Evolutionary conservation across 306 rosid genomes (phyloP).

Genomic region (Fragaria nilgerrensis): DNA sequence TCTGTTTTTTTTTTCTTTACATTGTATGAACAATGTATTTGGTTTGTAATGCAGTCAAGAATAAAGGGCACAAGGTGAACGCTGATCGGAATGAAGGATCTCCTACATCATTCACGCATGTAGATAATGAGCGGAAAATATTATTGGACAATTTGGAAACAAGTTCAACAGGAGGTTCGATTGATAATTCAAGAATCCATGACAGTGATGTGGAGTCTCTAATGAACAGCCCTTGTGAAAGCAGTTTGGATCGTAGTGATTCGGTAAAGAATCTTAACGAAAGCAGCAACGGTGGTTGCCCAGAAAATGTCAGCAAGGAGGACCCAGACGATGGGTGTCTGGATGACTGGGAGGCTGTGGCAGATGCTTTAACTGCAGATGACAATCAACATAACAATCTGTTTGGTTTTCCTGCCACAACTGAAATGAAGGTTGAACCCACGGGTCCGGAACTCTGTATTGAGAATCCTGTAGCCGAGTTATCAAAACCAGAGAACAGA

Average conservation of each 20-base stretch:
- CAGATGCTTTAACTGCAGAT: conserved; percentile 49
- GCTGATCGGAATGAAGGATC: conserved; percentile 30
- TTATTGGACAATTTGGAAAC: conserved; percentile 31
- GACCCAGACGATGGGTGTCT: conserved; percentile 49
- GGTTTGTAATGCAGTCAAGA: conserved; percentile 41
- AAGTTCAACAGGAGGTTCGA: conserved; percentile 32
- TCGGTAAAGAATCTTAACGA: conserved; percentile 29
- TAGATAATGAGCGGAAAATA: conserved; percentile 27
- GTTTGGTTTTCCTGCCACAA: conserved; percentile 25
- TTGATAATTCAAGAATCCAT: conserved; percentile 27
- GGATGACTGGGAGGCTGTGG: conserved; percentile 65
- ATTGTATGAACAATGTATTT: background rate
- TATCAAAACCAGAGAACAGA: conserved; percentile 19
- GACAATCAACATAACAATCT: conserved; percentile 16
- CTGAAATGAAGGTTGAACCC: conserved; percentile 13
- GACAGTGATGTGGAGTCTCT: conserved; percentile 32
- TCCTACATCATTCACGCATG: conserved; percentile 29
- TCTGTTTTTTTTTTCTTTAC: background rate
- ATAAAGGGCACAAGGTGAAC: conserved; percentile 35
- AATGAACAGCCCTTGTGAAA: conserved; percentile 22
- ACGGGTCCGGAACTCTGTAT: background rate
- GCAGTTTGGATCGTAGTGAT: conserved; percentile 29
- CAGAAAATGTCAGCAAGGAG: conserved; percentile 35
- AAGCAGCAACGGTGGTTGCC: conserved; percentile 25
- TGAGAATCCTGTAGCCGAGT: conserved; percentile 15